Evolutionary conservation across 192 early-diverging fungal species (phyloP).

Genomic region (Backusella circina): DNA sequence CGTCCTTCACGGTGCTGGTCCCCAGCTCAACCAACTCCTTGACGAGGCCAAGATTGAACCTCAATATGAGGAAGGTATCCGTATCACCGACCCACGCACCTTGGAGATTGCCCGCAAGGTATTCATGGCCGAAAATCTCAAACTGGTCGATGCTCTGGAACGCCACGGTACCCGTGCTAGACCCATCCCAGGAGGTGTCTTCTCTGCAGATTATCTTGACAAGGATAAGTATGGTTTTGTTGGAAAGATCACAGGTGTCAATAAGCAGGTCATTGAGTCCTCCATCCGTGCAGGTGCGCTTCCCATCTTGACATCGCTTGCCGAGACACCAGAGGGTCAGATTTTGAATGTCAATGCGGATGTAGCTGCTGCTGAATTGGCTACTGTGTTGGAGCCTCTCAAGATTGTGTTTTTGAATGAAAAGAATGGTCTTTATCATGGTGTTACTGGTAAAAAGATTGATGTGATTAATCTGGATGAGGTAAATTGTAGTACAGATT

Average conservation of each 20-base stretch:
- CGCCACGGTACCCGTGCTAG: constrained; percentile 90
- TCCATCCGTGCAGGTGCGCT: constrained; percentile 91
- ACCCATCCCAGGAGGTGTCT: constrained; percentile 96
- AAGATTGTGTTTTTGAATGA: constrained; percentile 99
- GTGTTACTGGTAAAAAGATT: constrained; percentile 92
- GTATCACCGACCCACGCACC: constrained; percentile 93
- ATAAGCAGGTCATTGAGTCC: constrained; percentile 91
- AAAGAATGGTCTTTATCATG: constrained; percentile 94
- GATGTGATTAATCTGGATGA: constrained; percentile 98
- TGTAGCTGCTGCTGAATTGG: constrained; percentile 96
- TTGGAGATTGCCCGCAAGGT: constrained; percentile 93
- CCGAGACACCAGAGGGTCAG: constrained; percentile 93
- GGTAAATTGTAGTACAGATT: constrained; percentile 45
- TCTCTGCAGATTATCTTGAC: constrained; percentile 95
- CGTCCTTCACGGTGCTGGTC: constrained; percentile 97
- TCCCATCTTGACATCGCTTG: constrained; percentile 94
- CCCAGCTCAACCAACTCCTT: constrained; percentile 89
- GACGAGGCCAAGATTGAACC: constrained; percentile 93
- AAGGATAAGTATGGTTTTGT: constrained; percentile 93
- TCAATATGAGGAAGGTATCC: constrained; percentile 95
- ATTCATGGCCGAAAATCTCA: constrained; percentile 94
- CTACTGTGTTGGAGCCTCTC: constrained; percentile 91
- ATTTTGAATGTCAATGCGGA: constrained; percentile 99
- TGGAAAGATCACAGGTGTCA: constrained; percentile 86
- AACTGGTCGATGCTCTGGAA: constrained; percentile 96